Evolutionary conservation across 2,329 filamentous ascomycete genomes (phyloP).

Genomic region (Penicillium sp.): DNA sequence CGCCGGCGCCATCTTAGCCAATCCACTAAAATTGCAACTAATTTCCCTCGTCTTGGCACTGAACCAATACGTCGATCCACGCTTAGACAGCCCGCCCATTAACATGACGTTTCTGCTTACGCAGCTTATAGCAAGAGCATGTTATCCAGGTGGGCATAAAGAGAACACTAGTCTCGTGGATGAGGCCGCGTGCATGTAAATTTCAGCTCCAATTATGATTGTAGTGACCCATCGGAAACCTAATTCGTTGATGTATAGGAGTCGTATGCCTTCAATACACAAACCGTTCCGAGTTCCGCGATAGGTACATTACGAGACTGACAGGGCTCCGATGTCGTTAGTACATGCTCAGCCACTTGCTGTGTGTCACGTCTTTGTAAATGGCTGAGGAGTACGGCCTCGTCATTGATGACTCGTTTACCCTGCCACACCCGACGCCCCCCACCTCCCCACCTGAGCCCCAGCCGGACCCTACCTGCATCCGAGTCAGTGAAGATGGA

Average conservation of each 20-base stretch:
- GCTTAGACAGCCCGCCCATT: constrained; percentile 1
- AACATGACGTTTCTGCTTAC: constrained; percentile 25
- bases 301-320: too few species aligned
- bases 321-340: not conserved
- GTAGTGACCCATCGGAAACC: not conserved
- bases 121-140: constrained; percentile 9
- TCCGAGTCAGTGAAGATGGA: constrained; percentile 1
- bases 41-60: constrained; percentile 10
- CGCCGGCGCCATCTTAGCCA: not conserved
- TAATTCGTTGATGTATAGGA: not conserved
- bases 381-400: not conserved
- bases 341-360: not conserved
- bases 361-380: not conserved
- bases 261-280: not conserved
- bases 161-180: not conserved
- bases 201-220: not conserved
- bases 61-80: not conserved
- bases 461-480: constrained; percentile 4
- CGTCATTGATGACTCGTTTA: not conserved
- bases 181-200: not conserved
- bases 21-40: constrained; percentile 17
- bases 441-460: not conserved
- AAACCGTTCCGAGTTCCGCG: too few species aligned
- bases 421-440: not conserved
- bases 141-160: not conserved